Evolutionary conservation across 1,284 basidiomycete species (phyloP).

Genomic region (Sanghuangporus weigelae): DNA sequence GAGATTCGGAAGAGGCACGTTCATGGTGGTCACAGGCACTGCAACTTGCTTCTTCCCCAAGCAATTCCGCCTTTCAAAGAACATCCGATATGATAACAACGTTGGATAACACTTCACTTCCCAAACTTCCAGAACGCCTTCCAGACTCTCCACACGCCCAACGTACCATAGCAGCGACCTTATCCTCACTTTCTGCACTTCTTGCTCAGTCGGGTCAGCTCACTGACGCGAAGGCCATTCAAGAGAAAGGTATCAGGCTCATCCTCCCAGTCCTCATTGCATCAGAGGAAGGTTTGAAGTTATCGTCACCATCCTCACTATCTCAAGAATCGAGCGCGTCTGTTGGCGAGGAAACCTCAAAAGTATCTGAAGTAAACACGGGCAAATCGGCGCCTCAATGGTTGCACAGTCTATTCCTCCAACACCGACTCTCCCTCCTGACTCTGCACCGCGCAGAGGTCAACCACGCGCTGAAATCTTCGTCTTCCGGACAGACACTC

Average conservation of each 20-base stretch:
- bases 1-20: slow-evolving; percentile 47
- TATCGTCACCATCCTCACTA: neutral
- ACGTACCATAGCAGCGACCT: slow-evolving; percentile 57
- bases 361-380: slow-evolving; percentile 15
- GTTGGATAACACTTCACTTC: slow-evolving; percentile 10
- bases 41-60: slow-evolving; percentile 29
- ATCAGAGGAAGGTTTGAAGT: neutral
- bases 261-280: slow-evolving; percentile 50
- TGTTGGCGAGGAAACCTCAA: neutral
- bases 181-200: slow-evolving; percentile 68
- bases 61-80: neutral
- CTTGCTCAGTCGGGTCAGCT: slow-evolving; percentile 66
- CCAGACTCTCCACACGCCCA: slow-evolving; percentile 60
- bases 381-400: slow-evolving; percentile 47
- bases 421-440: slow-evolving; percentile 69
- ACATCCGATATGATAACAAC: neutral
- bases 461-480: slow-evolving; percentile 48
- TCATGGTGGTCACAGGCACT: slow-evolving; percentile 65
- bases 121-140: slow-evolving; percentile 31
- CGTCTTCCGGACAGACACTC: slow-evolving; percentile 26
- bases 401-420: slow-evolving; percentile 62
- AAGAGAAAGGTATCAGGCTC: slow-evolving; percentile 62
- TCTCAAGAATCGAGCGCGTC: neutral
- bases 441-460: slow-evolving; percentile 76
- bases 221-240: slow-evolving; percentile 57